A percentile compares a stretch with the other conserved stretches of the same genome.
Evolutionary conservation across 176 grass and related monocot genomes (phyloP).

Genomic region (Typha latifolia): DNA sequence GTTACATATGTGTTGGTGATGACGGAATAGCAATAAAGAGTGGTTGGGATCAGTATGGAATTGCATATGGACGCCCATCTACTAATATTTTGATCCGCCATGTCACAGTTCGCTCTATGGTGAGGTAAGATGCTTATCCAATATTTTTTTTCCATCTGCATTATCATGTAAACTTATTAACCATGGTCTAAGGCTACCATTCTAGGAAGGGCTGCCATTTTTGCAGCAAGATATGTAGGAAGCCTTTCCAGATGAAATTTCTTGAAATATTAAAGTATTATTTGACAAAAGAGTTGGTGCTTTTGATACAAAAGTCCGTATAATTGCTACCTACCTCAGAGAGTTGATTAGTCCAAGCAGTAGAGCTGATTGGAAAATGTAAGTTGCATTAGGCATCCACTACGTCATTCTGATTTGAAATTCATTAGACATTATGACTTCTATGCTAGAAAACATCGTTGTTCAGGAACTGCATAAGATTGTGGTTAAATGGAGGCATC

Average conservation of each 20-base stretch:
- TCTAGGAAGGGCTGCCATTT: neutral
- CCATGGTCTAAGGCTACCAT: neutral
- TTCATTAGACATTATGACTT: too few species aligned
- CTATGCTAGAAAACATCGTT: too few species aligned
- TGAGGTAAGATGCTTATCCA: slow-evolving; percentile 37
- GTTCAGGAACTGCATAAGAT: too few species aligned
- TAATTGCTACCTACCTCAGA: too few species aligned
- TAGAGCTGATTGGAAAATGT: too few species aligned
- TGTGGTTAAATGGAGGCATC: too few species aligned
- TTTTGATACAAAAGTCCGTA: too few species aligned
- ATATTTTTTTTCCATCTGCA: neutral
- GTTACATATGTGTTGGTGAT: slow-evolving; percentile 93
- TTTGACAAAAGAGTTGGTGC: too few species aligned
- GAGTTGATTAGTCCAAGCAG: too few species aligned
- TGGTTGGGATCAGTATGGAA: slow-evolving; percentile 94
- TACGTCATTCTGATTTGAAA: too few species aligned
- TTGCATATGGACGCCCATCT: slow-evolving; percentile 73
- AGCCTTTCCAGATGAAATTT: neutral
- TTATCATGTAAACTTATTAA: neutral
- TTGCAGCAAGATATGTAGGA: neutral
- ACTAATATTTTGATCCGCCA: slow-evolving; percentile 74
- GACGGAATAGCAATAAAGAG: slow-evolving; percentile 93
- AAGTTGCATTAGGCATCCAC: too few species aligned
- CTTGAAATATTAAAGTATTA: neutral
- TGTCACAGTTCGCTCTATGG: slow-evolving; percentile 55